Conservation (phyloP, 1,284 basidiomycete genomes). For the Sanghuangporus sanghuang region DNA sequence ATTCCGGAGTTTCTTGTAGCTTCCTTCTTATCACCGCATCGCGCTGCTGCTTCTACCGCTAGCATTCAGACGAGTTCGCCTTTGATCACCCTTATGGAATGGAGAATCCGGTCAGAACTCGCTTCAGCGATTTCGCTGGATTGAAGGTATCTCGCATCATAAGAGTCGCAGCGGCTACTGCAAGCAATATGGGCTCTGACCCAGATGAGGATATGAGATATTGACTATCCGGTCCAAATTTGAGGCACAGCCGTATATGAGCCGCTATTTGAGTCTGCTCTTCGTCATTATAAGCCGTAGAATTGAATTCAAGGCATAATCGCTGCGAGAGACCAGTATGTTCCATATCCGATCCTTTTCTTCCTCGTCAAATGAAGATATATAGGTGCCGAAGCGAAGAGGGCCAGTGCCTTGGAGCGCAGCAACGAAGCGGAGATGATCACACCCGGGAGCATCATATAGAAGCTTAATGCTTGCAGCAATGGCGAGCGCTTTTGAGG, state of each 20-base stretch:
- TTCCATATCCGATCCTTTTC: no score
- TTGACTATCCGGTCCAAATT: background rate
- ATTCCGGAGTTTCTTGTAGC: background rate
- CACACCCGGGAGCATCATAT: no score
- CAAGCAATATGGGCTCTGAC: background rate
- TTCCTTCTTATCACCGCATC: background rate
- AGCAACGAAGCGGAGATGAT: no score
- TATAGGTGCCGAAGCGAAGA: no score
- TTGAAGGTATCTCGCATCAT: constrained; percentile 3
- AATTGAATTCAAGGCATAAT: background rate
- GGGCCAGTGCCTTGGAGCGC: no score
- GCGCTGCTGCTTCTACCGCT: background rate
- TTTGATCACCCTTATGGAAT: background rate
- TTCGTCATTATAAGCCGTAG: background rate
- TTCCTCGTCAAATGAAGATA: no score
- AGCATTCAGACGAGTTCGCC: background rate
- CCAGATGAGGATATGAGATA: background rate
- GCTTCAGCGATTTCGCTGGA: background rate
- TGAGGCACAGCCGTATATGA: background rate
- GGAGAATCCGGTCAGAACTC: background rate
- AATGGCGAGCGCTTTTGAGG: no score
- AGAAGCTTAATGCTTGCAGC: no score
- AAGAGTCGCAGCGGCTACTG: background rate
- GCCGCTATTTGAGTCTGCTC: background rate
- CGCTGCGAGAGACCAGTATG: background rate